phyloP scores from a whole-genome alignment of 768 basidiomycete genomes.

The Rubroboletus satanas region DNA sequence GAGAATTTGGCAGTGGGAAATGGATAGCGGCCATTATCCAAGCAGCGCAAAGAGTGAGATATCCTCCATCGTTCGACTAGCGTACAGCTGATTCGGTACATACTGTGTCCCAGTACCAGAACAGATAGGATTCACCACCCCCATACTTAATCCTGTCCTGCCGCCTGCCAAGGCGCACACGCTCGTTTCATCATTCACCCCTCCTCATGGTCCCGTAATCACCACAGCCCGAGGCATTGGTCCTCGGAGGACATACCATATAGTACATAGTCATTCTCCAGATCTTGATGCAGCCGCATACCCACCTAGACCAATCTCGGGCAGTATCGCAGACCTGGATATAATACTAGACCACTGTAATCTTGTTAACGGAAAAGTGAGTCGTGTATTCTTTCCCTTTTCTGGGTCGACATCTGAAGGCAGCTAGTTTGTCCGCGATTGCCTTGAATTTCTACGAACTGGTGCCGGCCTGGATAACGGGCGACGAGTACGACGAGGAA shows the following conservation, averaged over 20 bases:
- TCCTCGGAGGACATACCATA: constrained; percentile 62
- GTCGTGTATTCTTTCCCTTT: background rate
- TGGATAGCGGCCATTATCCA: constrained; percentile 86
- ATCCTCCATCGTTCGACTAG: constrained; percentile 4
- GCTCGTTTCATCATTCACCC: constrained; percentile 49
- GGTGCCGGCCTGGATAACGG: constrained; percentile 83
- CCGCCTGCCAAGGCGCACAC: constrained; percentile 45
- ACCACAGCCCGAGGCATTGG: constrained; percentile 61
- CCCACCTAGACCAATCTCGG: constrained; percentile 77
- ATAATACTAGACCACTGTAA: constrained; percentile 82
- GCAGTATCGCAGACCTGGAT: constrained; percentile 87
- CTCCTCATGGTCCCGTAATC: constrained; percentile 39
- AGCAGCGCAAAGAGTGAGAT: constrained; percentile 63
- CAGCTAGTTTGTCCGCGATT: constrained; percentile 87
- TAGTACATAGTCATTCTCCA: constrained; percentile 54
- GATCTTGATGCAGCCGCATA: constrained; percentile 63
- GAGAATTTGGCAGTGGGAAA: constrained; percentile 91
- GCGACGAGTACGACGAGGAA: constrained; percentile 65
- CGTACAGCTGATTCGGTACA: background rate
- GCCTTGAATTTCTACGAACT: constrained; percentile 82
- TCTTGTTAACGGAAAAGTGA: constrained; percentile 68
- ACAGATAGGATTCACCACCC: constrained; percentile 50
- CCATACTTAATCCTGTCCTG: constrained; percentile 65
- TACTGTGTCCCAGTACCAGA: constrained; percentile 49
- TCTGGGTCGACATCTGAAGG: background rate